Percentiles rank a stretch among this genome's conserved stretches.
phyloP scores from a whole-genome alignment of 1,284 basidiomycete genomes.

The Phenoliferia sp. region DNA sequence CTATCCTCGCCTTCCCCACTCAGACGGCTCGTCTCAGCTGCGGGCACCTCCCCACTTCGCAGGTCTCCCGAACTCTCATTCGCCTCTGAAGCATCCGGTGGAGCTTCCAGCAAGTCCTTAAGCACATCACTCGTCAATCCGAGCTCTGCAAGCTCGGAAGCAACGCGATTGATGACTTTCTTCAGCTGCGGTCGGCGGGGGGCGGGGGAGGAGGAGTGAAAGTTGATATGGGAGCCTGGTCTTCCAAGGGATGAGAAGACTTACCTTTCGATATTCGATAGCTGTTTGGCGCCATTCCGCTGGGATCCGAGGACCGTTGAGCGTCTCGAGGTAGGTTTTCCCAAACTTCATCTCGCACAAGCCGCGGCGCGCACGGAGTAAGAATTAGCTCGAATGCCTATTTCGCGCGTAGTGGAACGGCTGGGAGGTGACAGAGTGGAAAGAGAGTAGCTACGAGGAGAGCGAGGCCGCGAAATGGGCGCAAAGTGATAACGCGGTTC shows the following conservation, averaged over 20 bases:
- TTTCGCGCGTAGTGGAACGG: too few species aligned
- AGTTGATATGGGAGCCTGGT: not conserved
- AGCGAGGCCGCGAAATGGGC: too few species aligned
- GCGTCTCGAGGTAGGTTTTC: constrained; percentile 66
- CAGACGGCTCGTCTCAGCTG: not conserved
- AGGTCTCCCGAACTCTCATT: too few species aligned
- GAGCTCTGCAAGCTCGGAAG: constrained; percentile 69
- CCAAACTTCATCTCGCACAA: constrained; percentile 68
- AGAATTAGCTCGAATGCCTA: too few species aligned
- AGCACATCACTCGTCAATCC: constrained; percentile 64
- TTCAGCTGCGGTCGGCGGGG: constrained; percentile 64
- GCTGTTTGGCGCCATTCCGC: constrained; percentile 68
- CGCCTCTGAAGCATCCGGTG: not conserved
- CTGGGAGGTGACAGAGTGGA: too few species aligned
- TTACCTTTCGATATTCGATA: constrained; percentile 78
- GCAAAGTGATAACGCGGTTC: too few species aligned
- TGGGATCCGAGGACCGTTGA: constrained; percentile 59
- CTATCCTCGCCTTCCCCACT: not conserved
- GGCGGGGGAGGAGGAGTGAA: not conserved
- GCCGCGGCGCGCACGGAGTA: too few species aligned
- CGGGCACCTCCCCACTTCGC: too few species aligned
- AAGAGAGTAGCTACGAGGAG: too few species aligned
- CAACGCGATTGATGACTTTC: constrained; percentile 83
- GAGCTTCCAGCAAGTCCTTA: constrained; percentile 46
- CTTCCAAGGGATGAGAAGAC: constrained; percentile 9